Conservation (phyloP, 768 basidiomycete species). For the Rhodotorula diobovata region DNA sequence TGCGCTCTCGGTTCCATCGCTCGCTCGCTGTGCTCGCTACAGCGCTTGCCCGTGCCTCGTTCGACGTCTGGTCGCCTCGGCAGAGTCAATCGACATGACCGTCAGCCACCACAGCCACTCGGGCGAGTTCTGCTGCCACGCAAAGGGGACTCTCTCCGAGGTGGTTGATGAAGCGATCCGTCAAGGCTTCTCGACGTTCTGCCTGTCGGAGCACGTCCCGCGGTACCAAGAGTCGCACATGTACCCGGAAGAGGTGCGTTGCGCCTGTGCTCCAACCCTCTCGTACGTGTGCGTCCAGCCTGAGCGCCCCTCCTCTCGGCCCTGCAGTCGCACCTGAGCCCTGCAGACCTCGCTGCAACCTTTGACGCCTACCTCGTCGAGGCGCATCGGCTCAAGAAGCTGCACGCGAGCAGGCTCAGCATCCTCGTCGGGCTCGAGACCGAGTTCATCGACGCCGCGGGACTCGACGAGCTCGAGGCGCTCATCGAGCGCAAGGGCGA, state of each 20-base stretch:
- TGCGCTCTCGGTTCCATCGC: no score
- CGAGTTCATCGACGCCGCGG: conserved; percentile 69
- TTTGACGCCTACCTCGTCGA: conserved; percentile 71
- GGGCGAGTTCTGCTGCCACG: conserved; percentile 90
- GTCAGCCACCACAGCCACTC: conserved; percentile 76
- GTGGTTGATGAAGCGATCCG: conserved; percentile 74
- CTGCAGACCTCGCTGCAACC: conserved; percentile 57
- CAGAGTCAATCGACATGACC: not conserved
- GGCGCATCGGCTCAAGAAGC: conserved; percentile 67
- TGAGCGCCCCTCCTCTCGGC: no score
- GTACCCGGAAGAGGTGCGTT: conserved; percentile 88
- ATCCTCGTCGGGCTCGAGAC: conserved; percentile 89
- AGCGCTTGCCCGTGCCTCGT: not conserved
- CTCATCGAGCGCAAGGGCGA: conserved; percentile 55
- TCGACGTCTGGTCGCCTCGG: accelerated
- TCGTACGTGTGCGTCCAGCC: not conserved
- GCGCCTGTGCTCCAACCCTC: not conserved
- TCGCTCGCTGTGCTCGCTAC: no score
- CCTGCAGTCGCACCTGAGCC: conserved; percentile 56
- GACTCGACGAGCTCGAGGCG: conserved; percentile 58
- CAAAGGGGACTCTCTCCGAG: conserved; percentile 70
- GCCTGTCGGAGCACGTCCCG: conserved; percentile 88
- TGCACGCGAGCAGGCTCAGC: conserved; percentile 62
- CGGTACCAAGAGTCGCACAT: conserved; percentile 74
- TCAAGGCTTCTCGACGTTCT: conserved; percentile 73